Percentiles rank a stretch among this genome's conserved stretches.
phyloP scores from a whole-genome alignment of 495 filamentous ascomycete species.

The Penicillium manginii region DNA sequence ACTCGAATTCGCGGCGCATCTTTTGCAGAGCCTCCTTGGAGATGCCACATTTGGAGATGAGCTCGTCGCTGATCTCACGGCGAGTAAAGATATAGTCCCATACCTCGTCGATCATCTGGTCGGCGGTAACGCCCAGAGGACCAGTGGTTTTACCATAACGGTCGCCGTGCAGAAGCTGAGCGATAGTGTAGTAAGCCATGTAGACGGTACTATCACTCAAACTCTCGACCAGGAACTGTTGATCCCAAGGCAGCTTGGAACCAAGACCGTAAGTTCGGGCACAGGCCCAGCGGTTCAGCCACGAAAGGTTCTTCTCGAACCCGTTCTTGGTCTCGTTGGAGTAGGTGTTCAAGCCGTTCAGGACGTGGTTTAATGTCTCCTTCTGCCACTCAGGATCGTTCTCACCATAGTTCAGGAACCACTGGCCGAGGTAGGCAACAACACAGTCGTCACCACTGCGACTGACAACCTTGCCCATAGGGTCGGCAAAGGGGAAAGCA shows the following conservation, averaged over 20 bases:
- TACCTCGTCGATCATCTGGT: constrained; percentile 93
- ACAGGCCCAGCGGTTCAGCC: constrained; percentile 96
- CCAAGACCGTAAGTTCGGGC: constrained; percentile 90
- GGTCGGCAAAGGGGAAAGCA: constrained; percentile 92
- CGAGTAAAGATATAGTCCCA: constrained; percentile 93
- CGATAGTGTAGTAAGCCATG: constrained; percentile 95
- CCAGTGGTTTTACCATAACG: constrained; percentile 78
- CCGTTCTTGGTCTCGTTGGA: constrained; percentile 77
- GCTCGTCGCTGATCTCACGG: constrained; percentile 64
- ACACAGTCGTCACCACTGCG: constrained; percentile 89
- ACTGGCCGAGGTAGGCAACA: constrained; percentile 92
- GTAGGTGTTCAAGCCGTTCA: constrained; percentile 78
- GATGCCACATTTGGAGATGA: constrained; percentile 67
- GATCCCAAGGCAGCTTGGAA: constrained; percentile 95
- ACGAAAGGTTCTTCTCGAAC: constrained; percentile 82
- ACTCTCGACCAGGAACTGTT: constrained; percentile 87
- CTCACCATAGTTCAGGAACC: constrained; percentile 96
- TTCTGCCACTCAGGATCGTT: constrained; percentile 76
- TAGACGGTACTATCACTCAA: constrained; percentile 91
- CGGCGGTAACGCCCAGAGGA: constrained; percentile 65
- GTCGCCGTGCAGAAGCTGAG: constrained; percentile 81
- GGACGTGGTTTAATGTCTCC: constrained; percentile 71
- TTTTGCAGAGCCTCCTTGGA: constrained; percentile 68
- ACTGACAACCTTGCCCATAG: constrained; percentile 83
- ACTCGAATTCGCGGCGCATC: constrained; percentile 90